Evolutionary conservation across 179 eudicot genomes (phyloP).

Genomic region (Sideroxylon spinosum): DNA sequence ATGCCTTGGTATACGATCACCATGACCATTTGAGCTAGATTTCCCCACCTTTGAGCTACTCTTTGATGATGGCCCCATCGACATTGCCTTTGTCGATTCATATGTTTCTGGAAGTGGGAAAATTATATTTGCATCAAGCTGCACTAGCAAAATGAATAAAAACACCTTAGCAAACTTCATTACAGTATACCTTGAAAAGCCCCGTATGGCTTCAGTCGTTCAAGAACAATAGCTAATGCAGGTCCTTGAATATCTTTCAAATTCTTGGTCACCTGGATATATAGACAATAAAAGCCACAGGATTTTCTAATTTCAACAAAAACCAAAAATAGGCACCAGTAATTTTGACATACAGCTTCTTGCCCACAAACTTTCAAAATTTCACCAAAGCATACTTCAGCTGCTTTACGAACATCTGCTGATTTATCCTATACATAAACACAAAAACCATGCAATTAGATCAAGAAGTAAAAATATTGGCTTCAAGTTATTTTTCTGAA

Average conservation of each 20-base stretch:
- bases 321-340: not conserved
- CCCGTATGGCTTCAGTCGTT: constrained; percentile 61
- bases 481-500: not conserved
- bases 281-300: constrained; percentile 11
- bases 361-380: constrained; percentile 73
- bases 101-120: constrained; percentile 39
- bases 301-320: not conserved
- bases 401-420: constrained; percentile 97
- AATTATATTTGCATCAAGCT: not conserved
- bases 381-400: constrained; percentile 80
- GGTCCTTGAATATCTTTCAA: constrained; percentile 90
- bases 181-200: constrained; percentile 51
- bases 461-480: not conserved
- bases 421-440: constrained; percentile 73
- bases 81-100: constrained; percentile 47
- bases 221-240: constrained; percentile 69
- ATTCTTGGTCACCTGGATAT: constrained; percentile 67
- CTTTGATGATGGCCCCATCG: constrained; percentile 47
- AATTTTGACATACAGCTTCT: constrained; percentile 45
- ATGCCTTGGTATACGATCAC: constrained; percentile 59
- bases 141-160: constrained; percentile 4
- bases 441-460: not conserved
- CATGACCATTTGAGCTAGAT: constrained; percentile 45
- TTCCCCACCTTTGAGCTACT: constrained; percentile 50
- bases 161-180: not conserved